These are phyloP conservation scores for Delitschia confertaspora DNA, from an alignment of 495 filamentous ascomycete genomes.

Conservation along the genomic window DNA sequence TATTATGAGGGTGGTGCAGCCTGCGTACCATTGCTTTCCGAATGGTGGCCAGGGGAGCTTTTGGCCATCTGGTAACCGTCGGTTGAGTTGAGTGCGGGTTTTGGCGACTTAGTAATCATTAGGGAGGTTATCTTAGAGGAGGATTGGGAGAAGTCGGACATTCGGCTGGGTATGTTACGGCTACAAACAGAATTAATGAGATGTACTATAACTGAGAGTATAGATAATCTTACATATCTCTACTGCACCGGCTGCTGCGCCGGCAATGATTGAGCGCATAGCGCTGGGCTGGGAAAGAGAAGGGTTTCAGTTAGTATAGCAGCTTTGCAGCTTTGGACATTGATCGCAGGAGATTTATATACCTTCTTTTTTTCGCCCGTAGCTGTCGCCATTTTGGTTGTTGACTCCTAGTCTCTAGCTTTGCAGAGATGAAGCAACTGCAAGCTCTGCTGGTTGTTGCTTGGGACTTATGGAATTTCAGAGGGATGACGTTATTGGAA, in stretches of 20 bases:
- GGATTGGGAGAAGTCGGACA: constrained; percentile 45
- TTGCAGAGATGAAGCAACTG: no score
- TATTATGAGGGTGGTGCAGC: constrained; percentile 93
- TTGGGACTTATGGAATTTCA: no score
- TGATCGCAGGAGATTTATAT: neutral
- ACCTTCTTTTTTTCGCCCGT: constrained; percentile 20
- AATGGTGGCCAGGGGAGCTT: constrained; percentile 96
- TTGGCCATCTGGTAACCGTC: constrained; percentile 63
- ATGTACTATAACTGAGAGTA: neutral
- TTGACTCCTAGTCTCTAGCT: neutral
- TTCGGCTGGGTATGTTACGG: constrained; percentile 96
- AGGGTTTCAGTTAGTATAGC: neutral
- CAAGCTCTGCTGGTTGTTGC: no score
- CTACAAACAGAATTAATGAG: constrained; percentile 36
- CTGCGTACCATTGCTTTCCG: constrained; percentile 91
- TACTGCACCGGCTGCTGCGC: constrained; percentile 81
- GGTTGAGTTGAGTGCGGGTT: constrained; percentile 89
- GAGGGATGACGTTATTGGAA: no score
- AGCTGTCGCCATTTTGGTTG: neutral
- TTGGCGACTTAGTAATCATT: constrained; percentile 63
- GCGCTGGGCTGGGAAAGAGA: constrained; percentile 53
- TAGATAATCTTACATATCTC: constrained; percentile 65
- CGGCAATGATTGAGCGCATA: constrained; percentile 78
- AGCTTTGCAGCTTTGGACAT: neutral
- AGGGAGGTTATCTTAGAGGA: neutral